Percentiles rank a stretch among this genome's conserved stretches.
Conservation (phyloP, 805 yeast species). For the Ogataea zsoltii region DNA sequence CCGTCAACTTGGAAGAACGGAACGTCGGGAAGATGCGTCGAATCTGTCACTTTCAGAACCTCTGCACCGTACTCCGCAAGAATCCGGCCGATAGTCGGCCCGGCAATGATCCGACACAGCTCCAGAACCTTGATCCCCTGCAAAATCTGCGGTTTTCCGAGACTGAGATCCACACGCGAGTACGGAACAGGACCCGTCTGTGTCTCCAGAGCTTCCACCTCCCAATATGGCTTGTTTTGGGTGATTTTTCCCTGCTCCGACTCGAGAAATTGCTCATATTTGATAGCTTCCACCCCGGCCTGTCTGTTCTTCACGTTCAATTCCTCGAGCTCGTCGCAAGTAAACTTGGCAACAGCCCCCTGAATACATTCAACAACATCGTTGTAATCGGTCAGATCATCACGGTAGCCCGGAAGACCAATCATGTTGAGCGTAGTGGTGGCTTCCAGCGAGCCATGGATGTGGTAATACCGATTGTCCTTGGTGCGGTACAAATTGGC, state of each 20-base stretch:
- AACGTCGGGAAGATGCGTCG: constrained; percentile 34
- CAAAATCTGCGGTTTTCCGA: constrained; percentile 25
- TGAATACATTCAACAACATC: constrained; percentile 27
- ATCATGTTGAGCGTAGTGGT: constrained; percentile 35
- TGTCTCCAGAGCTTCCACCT: constrained; percentile 25
- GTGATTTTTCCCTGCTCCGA: constrained; percentile 34
- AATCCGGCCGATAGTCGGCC: constrained; percentile 35
- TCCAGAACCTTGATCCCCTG: constrained; percentile 37
- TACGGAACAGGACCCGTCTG: constrained; percentile 30
- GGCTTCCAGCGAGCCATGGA: constrained; percentile 38
- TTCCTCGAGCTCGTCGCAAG: constrained; percentile 32
- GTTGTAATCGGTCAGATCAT: constrained; percentile 28
- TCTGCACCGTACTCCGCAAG: constrained; percentile 38
- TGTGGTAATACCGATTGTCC: constrained; percentile 32
- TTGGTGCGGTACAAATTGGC: constrained; percentile 38
- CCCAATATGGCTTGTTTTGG: constrained; percentile 27
- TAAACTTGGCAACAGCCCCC: constrained; percentile 27
- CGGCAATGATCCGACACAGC: constrained; percentile 32
- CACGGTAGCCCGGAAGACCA: constrained; percentile 32
- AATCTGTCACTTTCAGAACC: constrained; percentile 31
- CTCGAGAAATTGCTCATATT: constrained; percentile 30
- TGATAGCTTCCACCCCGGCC: constrained; percentile 36
- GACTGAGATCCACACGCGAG: constrained; percentile 6
- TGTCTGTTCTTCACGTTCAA: constrained; percentile 32
- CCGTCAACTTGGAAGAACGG: constrained; percentile 38